Evolutionary conservation across 2,329 filamentous ascomycete species (phyloP), one percentile per base, ranked within the genome.

Genomic region (Fusarium tricinctum): DNA sequence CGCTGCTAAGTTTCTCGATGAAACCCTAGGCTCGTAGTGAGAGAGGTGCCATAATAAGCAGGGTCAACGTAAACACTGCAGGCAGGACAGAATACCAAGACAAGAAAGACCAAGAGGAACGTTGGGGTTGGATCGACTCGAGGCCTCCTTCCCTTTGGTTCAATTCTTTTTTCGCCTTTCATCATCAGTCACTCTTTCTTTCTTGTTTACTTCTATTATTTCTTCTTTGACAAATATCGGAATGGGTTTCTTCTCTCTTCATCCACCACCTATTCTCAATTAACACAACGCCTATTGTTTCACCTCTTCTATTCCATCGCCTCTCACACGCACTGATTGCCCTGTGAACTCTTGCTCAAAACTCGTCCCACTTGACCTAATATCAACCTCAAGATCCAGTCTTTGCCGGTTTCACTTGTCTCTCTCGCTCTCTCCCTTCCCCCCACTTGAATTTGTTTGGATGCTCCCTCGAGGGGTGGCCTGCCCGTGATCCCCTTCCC

Each of bases 391-490:
- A 33, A 65, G 45, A 51, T 52, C 47, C 44, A 58, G 58, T 38
- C 53, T 70, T 59, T 70, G 30, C 43, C 40, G 53, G 66, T 70
- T 70, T 68, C 67, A 68, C 66, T 53, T 51, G 52, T 40, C 44
- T 49, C 61, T 56, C 61, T 56, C 47, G 46, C 35, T 49, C 58
- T 53, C 39, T 54, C 63, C 58, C 62, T 63, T 68, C 58, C 62
- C 61, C 57, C 66, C 63, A 64, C 67, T 58, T 58, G 52, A 51
- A 42, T 42, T 50, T 40, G 49, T 42, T 35, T 50, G 67, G 33
- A 60, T 64, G 63, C 67, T 70, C 63, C 66, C 67, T 69, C 58
- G 51, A 69, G 63, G 63, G 66, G 66, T 49, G 67, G 42, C 46
- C 57, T 65, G 48, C 35, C 28, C 45, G 53, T 59, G 53, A 56